A percentile compares a stretch with the other conserved stretches of the same genome.
Evolutionary conservation across 164 flowering plant species (phyloP).

Genomic region (Piper betle): DNA sequence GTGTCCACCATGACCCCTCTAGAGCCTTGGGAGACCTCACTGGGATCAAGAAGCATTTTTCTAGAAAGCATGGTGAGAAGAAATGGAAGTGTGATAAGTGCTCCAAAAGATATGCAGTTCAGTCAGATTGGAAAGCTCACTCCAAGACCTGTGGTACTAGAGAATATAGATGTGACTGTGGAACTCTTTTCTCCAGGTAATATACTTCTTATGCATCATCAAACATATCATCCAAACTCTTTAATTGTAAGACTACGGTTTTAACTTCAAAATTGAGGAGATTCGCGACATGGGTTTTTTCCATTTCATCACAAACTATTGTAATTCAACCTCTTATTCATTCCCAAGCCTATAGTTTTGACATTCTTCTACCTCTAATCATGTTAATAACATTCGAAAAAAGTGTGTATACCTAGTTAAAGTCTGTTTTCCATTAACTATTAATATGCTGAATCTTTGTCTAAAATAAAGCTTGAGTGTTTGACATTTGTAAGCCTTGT

Average conservation of each 20-base stretch:
- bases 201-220: background rate
- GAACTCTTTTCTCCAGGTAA: slow-evolving; percentile 90
- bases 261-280: background rate
- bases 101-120: slow-evolving; percentile 78
- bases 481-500: no score
- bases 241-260: background rate
- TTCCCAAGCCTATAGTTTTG: no score
- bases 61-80: slow-evolving; percentile 91
- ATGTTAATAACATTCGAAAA: no score
- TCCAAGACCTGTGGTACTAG: slow-evolving; percentile 81
- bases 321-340: no score
- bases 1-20: slow-evolving; percentile 85
- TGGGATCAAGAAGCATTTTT: slow-evolving; percentile 82
- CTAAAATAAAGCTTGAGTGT: no score
- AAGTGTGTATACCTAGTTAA: no score
- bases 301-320: background rate
- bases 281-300: background rate
- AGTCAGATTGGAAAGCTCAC: slow-evolving; percentile 93
- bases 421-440: no score
- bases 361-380: no score
- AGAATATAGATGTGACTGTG: slow-evolving; percentile 83
- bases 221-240: background rate
- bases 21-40: slow-evolving; percentile 91
- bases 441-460: no score
- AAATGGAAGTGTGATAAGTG: slow-evolving; percentile 94